Evolutionary conservation across 768 basidiomycete species (phyloP).

Genomic region (Trametes cingulata): DNA sequence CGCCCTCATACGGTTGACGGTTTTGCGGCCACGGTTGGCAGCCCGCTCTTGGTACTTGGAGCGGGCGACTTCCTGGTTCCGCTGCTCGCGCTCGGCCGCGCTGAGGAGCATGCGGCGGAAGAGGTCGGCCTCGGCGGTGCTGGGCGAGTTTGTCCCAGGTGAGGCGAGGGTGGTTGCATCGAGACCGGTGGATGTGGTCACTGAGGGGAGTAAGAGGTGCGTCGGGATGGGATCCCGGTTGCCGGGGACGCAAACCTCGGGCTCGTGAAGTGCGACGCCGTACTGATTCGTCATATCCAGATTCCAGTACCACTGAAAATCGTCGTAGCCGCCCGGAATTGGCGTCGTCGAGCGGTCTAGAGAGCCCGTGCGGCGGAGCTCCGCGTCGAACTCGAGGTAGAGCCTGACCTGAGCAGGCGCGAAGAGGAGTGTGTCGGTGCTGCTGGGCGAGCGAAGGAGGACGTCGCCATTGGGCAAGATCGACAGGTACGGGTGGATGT

Average conservation of each 20-base stretch:
- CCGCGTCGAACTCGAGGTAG: slow-evolving; percentile 1
- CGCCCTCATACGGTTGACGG: too few relatives aligned
- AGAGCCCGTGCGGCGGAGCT: background rate
- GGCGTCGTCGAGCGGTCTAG: background rate
- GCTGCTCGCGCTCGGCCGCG: too few relatives aligned
- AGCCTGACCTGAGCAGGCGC: background rate
- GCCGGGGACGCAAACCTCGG: background rate
- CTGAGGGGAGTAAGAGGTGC: background rate
- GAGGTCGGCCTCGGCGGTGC: too few relatives aligned
- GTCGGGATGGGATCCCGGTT: background rate
- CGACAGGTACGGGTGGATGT: too few relatives aligned
- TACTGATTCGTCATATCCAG: background rate
- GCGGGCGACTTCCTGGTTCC: too few relatives aligned
- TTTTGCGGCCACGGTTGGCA: too few relatives aligned
- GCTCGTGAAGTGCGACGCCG: background rate
- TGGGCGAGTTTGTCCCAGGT: too few relatives aligned
- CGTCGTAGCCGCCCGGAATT: slow-evolving; percentile 4
- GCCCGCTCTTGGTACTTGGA: too few relatives aligned
- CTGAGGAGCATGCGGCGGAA: too few relatives aligned
- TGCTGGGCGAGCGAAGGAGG: background rate
- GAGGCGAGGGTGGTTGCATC: too few relatives aligned
- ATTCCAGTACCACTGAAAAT: background rate
- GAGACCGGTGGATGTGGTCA: too few relatives aligned
- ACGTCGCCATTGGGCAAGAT: background rate
- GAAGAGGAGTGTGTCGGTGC: background rate